Evolutionary conservation across 2,329 filamentous ascomycete genomes (phyloP), one percentile per base, ranked within the genome.

Genomic region (Biscogniauxia mediterranea): DNA sequence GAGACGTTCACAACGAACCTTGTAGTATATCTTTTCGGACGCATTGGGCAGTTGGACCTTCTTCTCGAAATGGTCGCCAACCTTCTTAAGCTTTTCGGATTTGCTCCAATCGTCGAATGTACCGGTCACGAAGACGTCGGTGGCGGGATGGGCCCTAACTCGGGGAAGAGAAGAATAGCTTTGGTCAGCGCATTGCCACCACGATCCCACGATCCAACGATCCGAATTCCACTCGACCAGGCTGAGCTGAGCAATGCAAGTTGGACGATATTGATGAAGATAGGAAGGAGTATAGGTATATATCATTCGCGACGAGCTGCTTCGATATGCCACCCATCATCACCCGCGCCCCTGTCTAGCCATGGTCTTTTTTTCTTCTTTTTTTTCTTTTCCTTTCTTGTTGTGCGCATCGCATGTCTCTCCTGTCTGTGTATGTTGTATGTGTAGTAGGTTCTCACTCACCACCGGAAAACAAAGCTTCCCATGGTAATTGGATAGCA

Each of bases 101-200:
- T 95, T 94, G 68, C 85, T 84, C 95, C 95, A 99, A 80, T 92
- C 85, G 79, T 98, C 94, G 75, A 98, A 98, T 65, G 91, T 94
- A 75, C 95, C 95, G 50, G 94, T 98, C 70, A 98, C 95, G 78
- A 90, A 94, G 76, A 98, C 94, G 75, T 96, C 90, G 69, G 88
- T 84, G 74, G 91, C 93, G 70, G 87, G 82, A 76, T 95, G 89
- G 74, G 89, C 87, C 94, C 94, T 97, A 78, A 69, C 72, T 55
- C 55, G 42, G 57, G 23, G 55, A 56, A 58, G 57, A 52, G 56
- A 58, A 17, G 23, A 32, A 9, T 32, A 54, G 51, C 55, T 68
- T 46, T 21, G 11, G 23, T 23, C 20, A 21, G 38, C 38, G 17
- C 13, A 46, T 46, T 46, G 38, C 15, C 38, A 23, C 23, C 23